phyloP scores from a whole-genome alignment of 1,139 yeast species.

The Kurtzmaniella quercitrusa region DNA sequence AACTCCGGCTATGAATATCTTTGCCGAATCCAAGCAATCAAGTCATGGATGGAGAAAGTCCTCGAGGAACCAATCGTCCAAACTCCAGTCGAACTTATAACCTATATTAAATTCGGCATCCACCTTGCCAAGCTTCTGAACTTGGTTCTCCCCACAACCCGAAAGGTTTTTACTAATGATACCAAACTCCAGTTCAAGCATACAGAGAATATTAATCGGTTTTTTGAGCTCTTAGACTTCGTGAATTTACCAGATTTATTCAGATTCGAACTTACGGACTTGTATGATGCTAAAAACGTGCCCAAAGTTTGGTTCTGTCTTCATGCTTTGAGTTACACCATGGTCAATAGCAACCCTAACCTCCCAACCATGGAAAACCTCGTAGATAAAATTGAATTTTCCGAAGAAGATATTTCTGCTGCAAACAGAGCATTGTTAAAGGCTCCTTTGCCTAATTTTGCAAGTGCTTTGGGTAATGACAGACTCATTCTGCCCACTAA shows the following conservation, averaged over 20 bases:
- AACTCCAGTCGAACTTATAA: conserved; percentile 46
- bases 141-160: conserved; percentile 66
- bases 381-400: conserved; percentile 60
- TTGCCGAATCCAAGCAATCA: conserved; percentile 85
- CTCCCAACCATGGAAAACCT: conserved; percentile 64
- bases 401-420: conserved; percentile 61
- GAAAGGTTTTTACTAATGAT: conserved; percentile 38
- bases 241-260: conserved; percentile 82
- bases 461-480: conserved; percentile 34
- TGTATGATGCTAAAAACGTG: conserved; percentile 86
- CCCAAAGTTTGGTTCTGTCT: conserved; percentile 94
- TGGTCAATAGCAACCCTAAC: conserved; percentile 44
- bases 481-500: conserved; percentile 2
- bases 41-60: conserved; percentile 43
- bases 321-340: conserved; percentile 79
- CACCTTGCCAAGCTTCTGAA: conserved; percentile 76
- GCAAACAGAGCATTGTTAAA: conserved; percentile 68
- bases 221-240: conserved; percentile 67
- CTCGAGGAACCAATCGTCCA: conserved; percentile 53
- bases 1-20: conserved; percentile 66
- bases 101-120: conserved; percentile 75
- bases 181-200: conserved; percentile 75
- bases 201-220: conserved; percentile 87
- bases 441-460: conserved; percentile 62
- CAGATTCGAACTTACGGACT: conserved; percentile 85